Percentiles rank a stretch among this genome's conserved stretches.
Conservation (phyloP, 331 rosid species). For the Quercus lobata region DNA sequence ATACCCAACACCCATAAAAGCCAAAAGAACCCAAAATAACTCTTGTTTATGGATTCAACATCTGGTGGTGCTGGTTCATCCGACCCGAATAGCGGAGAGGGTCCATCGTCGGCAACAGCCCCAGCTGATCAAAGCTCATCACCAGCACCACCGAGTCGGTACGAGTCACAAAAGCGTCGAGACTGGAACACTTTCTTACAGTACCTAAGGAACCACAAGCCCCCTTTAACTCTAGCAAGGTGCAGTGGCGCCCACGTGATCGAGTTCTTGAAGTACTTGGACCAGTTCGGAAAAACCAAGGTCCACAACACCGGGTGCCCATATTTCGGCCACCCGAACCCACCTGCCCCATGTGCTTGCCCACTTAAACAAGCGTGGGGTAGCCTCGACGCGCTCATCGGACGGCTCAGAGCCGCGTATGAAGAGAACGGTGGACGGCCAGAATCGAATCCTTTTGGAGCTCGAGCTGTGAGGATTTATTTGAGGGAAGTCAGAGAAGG, state of each 20-base stretch:
- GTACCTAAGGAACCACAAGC: conserved; percentile 89
- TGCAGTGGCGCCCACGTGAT: conserved; percentile 99
- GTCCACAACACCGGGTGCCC: conserved; percentile 80
- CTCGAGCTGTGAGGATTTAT: conserved; percentile 75
- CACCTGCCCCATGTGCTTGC: conserved; percentile 86
- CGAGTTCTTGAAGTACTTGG: conserved; percentile 83
- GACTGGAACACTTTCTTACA: conserved; percentile 98
- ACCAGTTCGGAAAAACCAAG: conserved; percentile 93
- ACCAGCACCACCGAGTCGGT: conserved; percentile 70
- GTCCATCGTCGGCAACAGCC: conserved; percentile 13
- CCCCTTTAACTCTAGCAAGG: conserved; percentile 80
- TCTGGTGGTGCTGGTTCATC: conserved; percentile 41
- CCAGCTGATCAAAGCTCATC: conserved; percentile 24
- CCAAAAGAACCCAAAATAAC: background rate
- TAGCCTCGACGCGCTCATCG: conserved; percentile 83
- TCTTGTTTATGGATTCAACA: conserved; percentile 58
- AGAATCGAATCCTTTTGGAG: conserved; percentile 86
- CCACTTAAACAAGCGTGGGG: conserved; percentile 92
- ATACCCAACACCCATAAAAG: too few species aligned
- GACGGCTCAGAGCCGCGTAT: conserved; percentile 89
- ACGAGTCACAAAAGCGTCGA: conserved; percentile 92
- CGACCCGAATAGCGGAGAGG: conserved; percentile 33
- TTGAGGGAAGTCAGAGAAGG: conserved; percentile 83
- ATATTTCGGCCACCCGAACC: conserved; percentile 73
- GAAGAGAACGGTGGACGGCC: conserved; percentile 91